phyloP scores from a whole-genome alignment of 257 asterid genomes.

The Fraxinus quadrangulata region DNA sequence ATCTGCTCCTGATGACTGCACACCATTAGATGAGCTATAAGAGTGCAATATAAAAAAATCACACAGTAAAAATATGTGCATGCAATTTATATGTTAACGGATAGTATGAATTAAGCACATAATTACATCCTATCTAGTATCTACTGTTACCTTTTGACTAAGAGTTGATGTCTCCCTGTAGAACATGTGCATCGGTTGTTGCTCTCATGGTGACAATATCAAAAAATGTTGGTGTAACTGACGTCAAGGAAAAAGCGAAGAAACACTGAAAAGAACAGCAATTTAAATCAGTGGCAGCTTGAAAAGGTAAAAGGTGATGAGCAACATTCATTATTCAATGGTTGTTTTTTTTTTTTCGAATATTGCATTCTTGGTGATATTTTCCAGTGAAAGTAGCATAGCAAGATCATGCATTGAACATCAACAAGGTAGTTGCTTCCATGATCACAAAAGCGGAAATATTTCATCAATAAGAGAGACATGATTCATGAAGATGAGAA shows the following conservation, averaged over 20 bases:
- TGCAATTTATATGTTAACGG: conserved; percentile 2
- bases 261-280: conserved; percentile 28
- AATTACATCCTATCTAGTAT: neutral
- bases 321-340: conserved; percentile 19
- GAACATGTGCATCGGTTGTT: conserved; percentile 25
- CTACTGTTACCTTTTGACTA: conserved; percentile 13
- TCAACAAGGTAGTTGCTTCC: conserved; percentile 16
- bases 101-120: neutral
- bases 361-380: neutral
- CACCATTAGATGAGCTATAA: neutral
- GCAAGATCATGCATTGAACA: neutral
- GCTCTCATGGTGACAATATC: conserved; percentile 38
- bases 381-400: conserved; percentile 3
- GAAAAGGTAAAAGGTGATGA: conserved; percentile 8
- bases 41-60: conserved; percentile 5
- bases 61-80: neutral
- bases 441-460: neutral
- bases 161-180: conserved; percentile 12
- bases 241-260: conserved; percentile 31
- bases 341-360: conserved; percentile 13
- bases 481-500: conserved; percentile 14
- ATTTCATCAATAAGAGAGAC: neutral
- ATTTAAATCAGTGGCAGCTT: conserved; percentile 18
- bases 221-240: conserved; percentile 33
- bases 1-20: neutral